Conservation (phyloP, 495 filamentous ascomycete genomes). For the Lentithecium fluviatile region DNA sequence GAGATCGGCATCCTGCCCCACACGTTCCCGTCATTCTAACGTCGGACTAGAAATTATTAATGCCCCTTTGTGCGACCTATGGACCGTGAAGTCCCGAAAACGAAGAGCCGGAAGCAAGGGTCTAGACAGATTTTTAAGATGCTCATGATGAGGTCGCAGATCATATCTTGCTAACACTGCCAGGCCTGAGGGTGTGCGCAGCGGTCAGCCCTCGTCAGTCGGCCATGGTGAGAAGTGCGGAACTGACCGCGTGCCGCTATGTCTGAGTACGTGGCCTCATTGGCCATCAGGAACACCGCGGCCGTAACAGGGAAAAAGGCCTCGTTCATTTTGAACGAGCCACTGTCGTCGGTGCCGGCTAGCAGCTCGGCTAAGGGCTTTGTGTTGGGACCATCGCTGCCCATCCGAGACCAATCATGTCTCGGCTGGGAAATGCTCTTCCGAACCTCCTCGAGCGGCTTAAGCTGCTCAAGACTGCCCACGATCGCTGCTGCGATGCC, state of each 20-base stretch:
- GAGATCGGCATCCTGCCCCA: conserved; percentile 32
- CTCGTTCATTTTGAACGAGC: conserved; percentile 25
- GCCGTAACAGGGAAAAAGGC: conserved; percentile 14
- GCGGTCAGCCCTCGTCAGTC: conserved; percentile 5
- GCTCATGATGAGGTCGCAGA: conserved; percentile 1
- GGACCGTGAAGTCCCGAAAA: no score
- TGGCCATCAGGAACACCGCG: not conserved
- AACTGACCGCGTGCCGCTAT: not conserved
- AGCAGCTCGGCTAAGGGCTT: conserved; percentile 21
- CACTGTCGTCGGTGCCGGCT: conserved; percentile 28
- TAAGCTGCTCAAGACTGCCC: no score
- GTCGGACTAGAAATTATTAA: no score
- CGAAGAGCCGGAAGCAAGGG: not conserved
- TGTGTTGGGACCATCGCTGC: conserved; percentile 7
- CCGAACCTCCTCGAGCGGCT: no score
- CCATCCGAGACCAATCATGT: conserved; percentile 10
- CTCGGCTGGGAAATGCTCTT: conserved; percentile 15
- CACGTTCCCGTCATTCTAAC: conserved; percentile 24
- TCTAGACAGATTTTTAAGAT: not conserved
- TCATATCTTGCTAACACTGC: not conserved
- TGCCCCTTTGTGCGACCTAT: no score
- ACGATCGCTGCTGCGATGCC: no score
- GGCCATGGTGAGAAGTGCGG: conserved; percentile 1
- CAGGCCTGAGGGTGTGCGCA: not conserved
- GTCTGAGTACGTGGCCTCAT: not conserved